These are phyloP conservation scores for Aspergillus sp. DNA, from an alignment of 2,329 filamentous ascomycete genomes.

Conservation along the genomic window DNA sequence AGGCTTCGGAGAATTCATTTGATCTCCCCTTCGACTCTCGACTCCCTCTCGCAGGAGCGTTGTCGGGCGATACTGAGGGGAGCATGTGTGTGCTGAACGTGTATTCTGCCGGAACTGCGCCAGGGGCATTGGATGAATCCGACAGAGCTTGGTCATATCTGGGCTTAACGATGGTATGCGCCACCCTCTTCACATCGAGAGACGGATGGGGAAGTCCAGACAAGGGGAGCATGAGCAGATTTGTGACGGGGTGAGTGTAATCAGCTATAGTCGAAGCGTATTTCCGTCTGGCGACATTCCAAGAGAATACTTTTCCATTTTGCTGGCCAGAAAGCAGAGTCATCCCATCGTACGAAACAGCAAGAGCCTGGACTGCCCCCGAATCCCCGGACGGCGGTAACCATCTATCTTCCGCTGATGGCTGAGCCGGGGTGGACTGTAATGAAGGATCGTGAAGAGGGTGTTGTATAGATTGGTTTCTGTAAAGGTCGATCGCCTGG, in stretches of 20 bases:
- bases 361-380: conserved; percentile 64
- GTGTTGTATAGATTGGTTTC: conserved; percentile 41
- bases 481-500: conserved; percentile 72
- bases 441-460: conserved; percentile 29
- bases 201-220: conserved; percentile 40
- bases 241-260: conserved; percentile 77
- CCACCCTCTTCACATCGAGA: conserved; percentile 43
- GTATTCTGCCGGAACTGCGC: conserved; percentile 40
- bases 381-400: conserved; percentile 56
- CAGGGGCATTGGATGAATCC: conserved; percentile 27
- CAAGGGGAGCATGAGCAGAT: conserved; percentile 68
- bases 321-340: conserved; percentile 74
- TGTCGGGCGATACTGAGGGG: conserved; percentile 5
- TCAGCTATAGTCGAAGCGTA: conserved; percentile 64
- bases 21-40: conserved; percentile 4
- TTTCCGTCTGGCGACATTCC: conserved; percentile 70
- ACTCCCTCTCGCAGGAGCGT: neutral
- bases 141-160: conserved; percentile 38
- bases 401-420: conserved; percentile 38
- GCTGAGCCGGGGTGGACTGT: conserved; percentile 38
- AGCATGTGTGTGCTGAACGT: conserved; percentile 36
- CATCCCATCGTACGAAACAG: conserved; percentile 77
- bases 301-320: conserved; percentile 71
- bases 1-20: conserved; percentile 30
- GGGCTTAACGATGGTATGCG: conserved; percentile 72